Evolutionary conservation across 192 early-diverging fungal species (phyloP), one percentile per base, ranked within the genome.

Genomic region (Coemansia umbellata): DNA sequence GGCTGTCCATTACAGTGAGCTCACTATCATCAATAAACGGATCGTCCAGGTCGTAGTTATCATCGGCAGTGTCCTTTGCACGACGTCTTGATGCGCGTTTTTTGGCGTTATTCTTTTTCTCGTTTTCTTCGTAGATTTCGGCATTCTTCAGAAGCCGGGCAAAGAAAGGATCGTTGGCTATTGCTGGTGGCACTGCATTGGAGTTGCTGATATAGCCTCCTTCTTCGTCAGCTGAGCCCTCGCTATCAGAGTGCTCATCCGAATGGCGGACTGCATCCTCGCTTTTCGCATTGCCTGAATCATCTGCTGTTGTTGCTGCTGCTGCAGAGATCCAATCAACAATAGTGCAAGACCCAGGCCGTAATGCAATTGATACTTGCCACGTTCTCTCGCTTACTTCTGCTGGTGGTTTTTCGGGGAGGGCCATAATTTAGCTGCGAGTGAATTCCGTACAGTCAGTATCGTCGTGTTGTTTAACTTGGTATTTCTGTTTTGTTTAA

Each of bases 11-110:
- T 48, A 78, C 58, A 26, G 74, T 78, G 32, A 78, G 58, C 35
- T 78, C 69, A 39, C 63, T 72, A 39, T 78, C 74, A 42, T 78
- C 74, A 59, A 78, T 78, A 63, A 78, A 78, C 30, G 74, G 74
- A 36, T 78, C 74, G n/a, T 78, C 61, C 45, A 78, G 39, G 49
- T 78, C 74, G 21, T 78, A 78, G 23, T 57, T 54, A 21, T 78
- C 74, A 23, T 78, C 74, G 9, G 53, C 60, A 0, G 53, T 49
- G 18, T 72, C 68, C 27, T 60, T 64, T 2, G 60, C 45, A 27
- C 55, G 40, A 5, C 67, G 59, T 48, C 54, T 69, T 26, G 27
- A 35, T 32, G 44, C 53, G 8, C 61, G 55, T 23, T 55, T 66
- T 21, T 54, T 63, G 8, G 48, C 39, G 0, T 33, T 37, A 17